Conservation (phyloP, 345 rosid genomes). For the Eucalyptus lansdowneana region DNA sequence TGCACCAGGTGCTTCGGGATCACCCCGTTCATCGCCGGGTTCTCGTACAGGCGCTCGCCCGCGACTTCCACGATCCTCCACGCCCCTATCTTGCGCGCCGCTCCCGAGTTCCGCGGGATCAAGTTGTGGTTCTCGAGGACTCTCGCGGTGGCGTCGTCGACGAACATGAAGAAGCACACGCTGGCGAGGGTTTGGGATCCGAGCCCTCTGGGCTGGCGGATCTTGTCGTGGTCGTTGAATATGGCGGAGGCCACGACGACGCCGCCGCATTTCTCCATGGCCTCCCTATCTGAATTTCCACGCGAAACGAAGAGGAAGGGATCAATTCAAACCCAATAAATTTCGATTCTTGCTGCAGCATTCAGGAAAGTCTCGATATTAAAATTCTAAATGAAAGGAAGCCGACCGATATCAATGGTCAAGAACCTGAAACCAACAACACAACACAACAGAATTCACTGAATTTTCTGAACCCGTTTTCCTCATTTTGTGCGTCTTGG, state of each 20-base stretch:
- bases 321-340: neutral
- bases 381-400: neutral
- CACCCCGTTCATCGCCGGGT: constrained; percentile 89
- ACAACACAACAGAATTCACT: neutral
- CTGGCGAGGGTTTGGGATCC: constrained; percentile 49
- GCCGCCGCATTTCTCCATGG: constrained; percentile 67
- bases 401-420: neutral
- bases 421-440: neutral
- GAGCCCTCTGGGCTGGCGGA: constrained; percentile 73
- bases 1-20: constrained; percentile 76
- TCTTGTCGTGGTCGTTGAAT: constrained; percentile 82
- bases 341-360: neutral
- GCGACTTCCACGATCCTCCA: constrained; percentile 60
- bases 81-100: constrained; percentile 25
- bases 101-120: constrained; percentile 5
- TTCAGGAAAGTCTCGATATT: neutral
- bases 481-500: neutral
- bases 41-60: constrained; percentile 21
- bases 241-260: constrained; percentile 81
- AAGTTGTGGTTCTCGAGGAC: constrained; percentile 34
- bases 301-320: neutral
- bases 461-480: neutral
- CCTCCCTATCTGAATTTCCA: constrained; percentile 40
- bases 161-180: constrained; percentile 85
- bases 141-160: constrained; percentile 48